Evolutionary conservation across 164 flowering plant genomes (phyloP).

Genomic region (Magnolia sinica): DNA sequence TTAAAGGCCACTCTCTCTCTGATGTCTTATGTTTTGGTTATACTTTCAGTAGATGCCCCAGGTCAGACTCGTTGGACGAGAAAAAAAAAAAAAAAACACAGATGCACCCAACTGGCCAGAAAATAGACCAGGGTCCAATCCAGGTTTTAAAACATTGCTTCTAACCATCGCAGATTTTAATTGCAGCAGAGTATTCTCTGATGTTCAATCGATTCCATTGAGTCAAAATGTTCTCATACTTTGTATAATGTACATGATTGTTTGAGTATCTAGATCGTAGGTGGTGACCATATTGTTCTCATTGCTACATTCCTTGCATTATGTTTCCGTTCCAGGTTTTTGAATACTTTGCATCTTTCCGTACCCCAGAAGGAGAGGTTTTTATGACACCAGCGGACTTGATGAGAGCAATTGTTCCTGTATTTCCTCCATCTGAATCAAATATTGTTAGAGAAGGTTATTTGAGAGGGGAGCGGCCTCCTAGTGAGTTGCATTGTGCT

Average conservation of each 20-base stretch:
- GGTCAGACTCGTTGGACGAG: too few species aligned
- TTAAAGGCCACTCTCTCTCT: too few species aligned
- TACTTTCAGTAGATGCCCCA: too few species aligned
- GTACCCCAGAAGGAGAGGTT: constrained; percentile 54
- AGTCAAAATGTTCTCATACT: too few species aligned
- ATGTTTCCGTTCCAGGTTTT: constrained; percentile 53
- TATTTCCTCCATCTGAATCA: constrained; percentile 93
- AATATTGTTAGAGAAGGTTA: constrained; percentile 70
- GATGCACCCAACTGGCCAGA: too few species aligned
- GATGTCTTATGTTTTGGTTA: too few species aligned
- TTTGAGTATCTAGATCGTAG: not conserved
- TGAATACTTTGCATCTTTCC: constrained; percentile 81
- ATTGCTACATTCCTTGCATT: not conserved
- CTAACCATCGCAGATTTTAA: too few species aligned
- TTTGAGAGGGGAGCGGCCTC: constrained; percentile 68
- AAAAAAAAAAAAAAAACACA: too few species aligned
- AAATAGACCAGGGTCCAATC: too few species aligned
- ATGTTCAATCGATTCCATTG: too few species aligned
- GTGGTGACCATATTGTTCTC: not conserved
- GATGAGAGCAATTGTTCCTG: constrained; percentile 98
- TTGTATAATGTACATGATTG: not conserved
- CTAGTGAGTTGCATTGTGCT: constrained; percentile 62
- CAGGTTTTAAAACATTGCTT: too few species aligned
- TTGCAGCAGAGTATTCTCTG: too few species aligned
- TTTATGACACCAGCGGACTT: constrained; percentile 90